Evolutionary conservation across 1,284 basidiomycete genomes (phyloP).

Genomic region (Naganishia cerealis): DNA sequence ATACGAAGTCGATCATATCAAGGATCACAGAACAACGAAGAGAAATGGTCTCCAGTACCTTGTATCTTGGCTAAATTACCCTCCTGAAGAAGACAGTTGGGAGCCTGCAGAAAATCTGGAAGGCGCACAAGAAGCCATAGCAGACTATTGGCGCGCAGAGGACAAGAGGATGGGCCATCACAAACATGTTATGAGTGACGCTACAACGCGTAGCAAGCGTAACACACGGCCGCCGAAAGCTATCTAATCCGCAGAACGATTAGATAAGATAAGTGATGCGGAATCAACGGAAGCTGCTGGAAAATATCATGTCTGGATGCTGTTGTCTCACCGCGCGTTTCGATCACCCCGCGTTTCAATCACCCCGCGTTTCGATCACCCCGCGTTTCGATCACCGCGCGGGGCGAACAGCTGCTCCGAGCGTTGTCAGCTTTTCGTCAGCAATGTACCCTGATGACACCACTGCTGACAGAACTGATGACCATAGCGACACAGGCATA

Average conservation of each 20-base stretch:
- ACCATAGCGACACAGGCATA: background rate
- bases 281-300: too few species aligned
- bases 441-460: background rate
- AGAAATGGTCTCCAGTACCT: background rate
- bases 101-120: conserved; percentile 4
- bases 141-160: background rate
- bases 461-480: background rate
- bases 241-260: too few species aligned
- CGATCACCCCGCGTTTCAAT: too few species aligned
- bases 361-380: background rate
- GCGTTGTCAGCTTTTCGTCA: background rate
- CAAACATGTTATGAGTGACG: too few species aligned
- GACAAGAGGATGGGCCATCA: too few species aligned
- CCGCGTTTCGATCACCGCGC: background rate
- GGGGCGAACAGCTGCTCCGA: background rate
- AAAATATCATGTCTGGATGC: too few species aligned
- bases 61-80: conserved; percentile 13
- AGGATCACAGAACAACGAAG: conserved; percentile 7
- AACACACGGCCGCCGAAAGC: too few species aligned
- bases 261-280: too few species aligned
- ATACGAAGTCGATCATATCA: conserved; percentile 18
- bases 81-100: conserved; percentile 14
- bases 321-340: too few species aligned
- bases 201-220: too few species aligned
- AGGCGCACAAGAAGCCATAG: conserved; percentile 7